Evolutionary conservation across 345 rosid species (phyloP).

Genomic region (Citrus glauca): DNA sequence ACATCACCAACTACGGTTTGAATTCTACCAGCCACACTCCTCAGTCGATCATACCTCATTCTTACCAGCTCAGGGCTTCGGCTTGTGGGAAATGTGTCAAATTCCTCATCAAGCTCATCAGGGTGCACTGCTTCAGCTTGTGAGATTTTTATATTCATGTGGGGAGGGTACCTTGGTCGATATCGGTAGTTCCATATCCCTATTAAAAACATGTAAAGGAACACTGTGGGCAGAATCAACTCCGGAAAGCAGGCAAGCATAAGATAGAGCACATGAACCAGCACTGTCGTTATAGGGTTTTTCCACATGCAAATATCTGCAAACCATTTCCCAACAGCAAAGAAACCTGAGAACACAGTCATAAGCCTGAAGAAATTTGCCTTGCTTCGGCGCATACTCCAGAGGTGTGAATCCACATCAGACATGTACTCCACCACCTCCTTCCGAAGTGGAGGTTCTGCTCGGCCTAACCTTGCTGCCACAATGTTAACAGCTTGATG

Average conservation of each 20-base stretch:
- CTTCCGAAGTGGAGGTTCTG: slow-evolving; percentile 91
- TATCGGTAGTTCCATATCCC: slow-evolving; percentile 92
- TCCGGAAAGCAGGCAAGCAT: slow-evolving; percentile 92
- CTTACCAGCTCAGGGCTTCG: slow-evolving; percentile 67
- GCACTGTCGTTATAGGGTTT: slow-evolving; percentile 81
- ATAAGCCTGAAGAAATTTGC: slow-evolving; percentile 86
- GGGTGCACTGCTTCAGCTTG: slow-evolving; percentile 85
- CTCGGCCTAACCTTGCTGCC: slow-evolving; percentile 74
- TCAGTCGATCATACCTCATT: slow-evolving; percentile 88
- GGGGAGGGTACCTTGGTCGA: slow-evolving; percentile 94
- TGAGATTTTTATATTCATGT: slow-evolving; percentile 91
- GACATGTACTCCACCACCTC: slow-evolving; percentile 97
- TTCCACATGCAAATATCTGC: slow-evolving; percentile 80
- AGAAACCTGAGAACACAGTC: slow-evolving; percentile 70
- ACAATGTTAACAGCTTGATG: slow-evolving; percentile 84
- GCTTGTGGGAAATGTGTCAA: slow-evolving; percentile 81
- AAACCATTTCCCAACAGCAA: slow-evolving; percentile 85
- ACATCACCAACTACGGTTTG: slow-evolving; percentile 96
- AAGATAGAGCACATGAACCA: slow-evolving; percentile 77
- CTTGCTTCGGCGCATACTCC: slow-evolving; percentile 98
- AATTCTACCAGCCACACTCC: slow-evolving; percentile 93
- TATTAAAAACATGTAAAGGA: slow-evolving; percentile 88
- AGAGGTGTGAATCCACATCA: slow-evolving; percentile 86
- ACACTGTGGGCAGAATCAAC: slow-evolving; percentile 78
- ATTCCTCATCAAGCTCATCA: slow-evolving; percentile 94